Percentiles rank a stretch among this genome's conserved stretches.
These are phyloP conservation scores for Amoeboaphelidium protococcarum DNA, from an alignment of 371 early-diverging fungal species.

Conservation along the genomic window DNA sequence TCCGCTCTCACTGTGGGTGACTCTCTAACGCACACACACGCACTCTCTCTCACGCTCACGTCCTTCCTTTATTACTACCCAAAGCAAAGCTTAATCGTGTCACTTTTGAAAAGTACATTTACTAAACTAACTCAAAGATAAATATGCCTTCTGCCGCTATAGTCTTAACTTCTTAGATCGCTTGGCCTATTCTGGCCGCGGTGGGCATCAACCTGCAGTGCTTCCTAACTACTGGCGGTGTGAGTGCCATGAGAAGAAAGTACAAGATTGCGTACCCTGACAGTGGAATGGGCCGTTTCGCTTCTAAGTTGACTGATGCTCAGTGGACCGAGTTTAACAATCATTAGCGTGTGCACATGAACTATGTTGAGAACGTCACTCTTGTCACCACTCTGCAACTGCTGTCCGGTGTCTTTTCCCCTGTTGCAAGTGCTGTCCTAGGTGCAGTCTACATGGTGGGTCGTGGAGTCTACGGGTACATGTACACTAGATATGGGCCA, in stretches of 20 bases:
- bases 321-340: conserved; percentile 16
- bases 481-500: conserved; percentile 11
- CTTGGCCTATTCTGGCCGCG: conserved; percentile 12
- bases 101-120: no score
- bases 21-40: no score
- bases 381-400: conserved; percentile 5
- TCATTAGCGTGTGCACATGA: conserved; percentile 16
- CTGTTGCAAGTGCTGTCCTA: conserved; percentile 7
- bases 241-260: conserved; percentile 8
- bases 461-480: conserved; percentile 9
- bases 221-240: not conserved
- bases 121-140: no score
- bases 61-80: no score
- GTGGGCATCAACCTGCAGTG: conserved; percentile 12
- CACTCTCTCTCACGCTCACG: no score
- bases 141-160: no score
- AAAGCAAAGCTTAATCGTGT: no score
- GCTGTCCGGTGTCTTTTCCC: conserved; percentile 13
- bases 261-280: conserved; percentile 16
- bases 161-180: no score
- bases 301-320: conserved; percentile 15
- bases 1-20: no score
- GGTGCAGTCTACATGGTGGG: conserved; percentile 13
- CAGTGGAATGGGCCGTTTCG: conserved; percentile 14
- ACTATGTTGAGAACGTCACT: conserved; percentile 13